Percentiles rank a stretch among this genome's conserved stretches.
Evolutionary conservation across 192 early-diverging fungal species (phyloP).

Genomic region (Backusella morwellensis): DNA sequence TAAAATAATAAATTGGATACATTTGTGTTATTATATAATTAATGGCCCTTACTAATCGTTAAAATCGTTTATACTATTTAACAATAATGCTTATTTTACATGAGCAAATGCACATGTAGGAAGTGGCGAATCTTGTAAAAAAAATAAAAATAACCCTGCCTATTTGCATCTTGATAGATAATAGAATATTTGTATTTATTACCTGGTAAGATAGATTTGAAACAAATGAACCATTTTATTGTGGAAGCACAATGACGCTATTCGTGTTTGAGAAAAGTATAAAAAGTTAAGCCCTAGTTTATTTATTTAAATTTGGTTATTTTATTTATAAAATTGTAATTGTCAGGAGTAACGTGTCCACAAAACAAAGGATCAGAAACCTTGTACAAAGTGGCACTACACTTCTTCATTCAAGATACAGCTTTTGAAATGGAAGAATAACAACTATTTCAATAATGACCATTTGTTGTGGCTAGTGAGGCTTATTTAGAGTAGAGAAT

Average conservation of each 20-base stretch:
- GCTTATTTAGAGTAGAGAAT: neutral
- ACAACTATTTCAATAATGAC: neutral
- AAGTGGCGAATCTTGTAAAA: neutral
- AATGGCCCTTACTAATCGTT: no score
- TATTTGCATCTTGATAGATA: neutral
- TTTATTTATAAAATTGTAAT: neutral
- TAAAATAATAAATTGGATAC: no score
- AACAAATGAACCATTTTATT: neutral
- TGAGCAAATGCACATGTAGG: neutral
- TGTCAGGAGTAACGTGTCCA: neutral
- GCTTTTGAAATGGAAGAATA: neutral
- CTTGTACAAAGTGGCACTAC: neutral
- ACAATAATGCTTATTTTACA: no score
- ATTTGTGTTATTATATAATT: no score
- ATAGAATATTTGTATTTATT: neutral
- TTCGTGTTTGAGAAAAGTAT: neutral
- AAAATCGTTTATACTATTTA: no score
- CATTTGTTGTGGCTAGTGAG: conserved; percentile 1
- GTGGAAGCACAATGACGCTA: conserved; percentile 7
- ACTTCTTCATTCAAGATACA: neutral
- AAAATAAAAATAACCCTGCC: neutral
- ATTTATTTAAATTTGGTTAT: neutral
- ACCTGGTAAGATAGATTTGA: neutral
- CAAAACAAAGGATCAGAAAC: neutral
- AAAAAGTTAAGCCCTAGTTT: neutral